Evolutionary conservation across 345 rosid genomes (phyloP), one percentile per base, ranked within the genome.

Genomic region (Acer negundo): DNA sequence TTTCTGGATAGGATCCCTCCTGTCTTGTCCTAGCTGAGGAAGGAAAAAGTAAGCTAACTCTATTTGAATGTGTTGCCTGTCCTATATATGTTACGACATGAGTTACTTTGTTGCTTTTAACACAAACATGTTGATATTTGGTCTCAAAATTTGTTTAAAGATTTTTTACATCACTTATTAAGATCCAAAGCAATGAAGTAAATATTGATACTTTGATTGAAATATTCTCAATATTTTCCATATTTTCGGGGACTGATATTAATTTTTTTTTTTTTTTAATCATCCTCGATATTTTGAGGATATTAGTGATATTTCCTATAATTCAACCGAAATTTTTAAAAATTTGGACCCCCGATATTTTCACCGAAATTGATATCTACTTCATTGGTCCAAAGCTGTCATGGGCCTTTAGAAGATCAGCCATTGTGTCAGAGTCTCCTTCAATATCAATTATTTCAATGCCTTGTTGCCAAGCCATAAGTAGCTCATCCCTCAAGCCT

Each of bases 41-140:
- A 35, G 53, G 64, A 74, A 24, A 56, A 44, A 73, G 51, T 40
- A 9, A 73, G 31, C 38, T 40, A 23, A 23, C 69, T 28, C 74
- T 70, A 47, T 26, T 28, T 19, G 2, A 35, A 15, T 22, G 19
- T 47, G 62, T 70, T 46, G 71, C 71, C 49, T 47, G 42, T 49
- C n/a, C 73, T 35, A 35, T 35, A 24, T 69, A 15, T 69, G 22
- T 49, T 49, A 22, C 7, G 61, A 15, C 47, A 31, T 55, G 7
- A 15, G 26, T 28, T 16, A 35, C 26, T 69, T 69, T 69, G 73
- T 49, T 49, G 12, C 35, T 17, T 69, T 47, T 10, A 20, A 6
- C 28, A 11, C 26, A 69, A 23, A 69, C 58, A 46, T 9, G 58
- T 46, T 10, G 58, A 24, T 47, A 4, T 6, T 10, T 5, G 2